Evolutionary conservation across 352 stramenopile species (phyloP), one percentile per base, ranked within the genome.

Genomic region (Pythium phragmiticola): DNA sequence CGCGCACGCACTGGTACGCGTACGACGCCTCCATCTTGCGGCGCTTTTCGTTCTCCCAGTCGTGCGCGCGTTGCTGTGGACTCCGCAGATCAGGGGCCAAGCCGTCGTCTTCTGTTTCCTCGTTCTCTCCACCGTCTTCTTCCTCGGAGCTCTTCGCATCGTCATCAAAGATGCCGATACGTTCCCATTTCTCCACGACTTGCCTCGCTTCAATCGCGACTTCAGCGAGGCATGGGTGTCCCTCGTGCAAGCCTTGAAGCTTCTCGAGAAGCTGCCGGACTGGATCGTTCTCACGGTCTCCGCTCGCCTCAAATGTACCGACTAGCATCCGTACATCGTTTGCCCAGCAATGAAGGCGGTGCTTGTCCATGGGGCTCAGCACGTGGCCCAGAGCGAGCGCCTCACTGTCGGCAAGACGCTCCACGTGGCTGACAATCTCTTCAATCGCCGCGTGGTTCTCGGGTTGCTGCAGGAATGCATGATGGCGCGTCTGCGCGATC

Each of bases 171-270:
- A 88, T 30, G 5, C 78, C 80, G 14, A 56, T 56, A 16, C 74
- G 73, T 23, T 87, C 77, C 82, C 82, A 91, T 11, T 63, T 63
- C 50, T 86, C 75, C 19, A 89, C 66, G 14, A 89, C 33, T 8
- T 71, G 41, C 9, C 80, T 68, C 4, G 73, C 78, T 17, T 89
- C 77, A 26, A 82, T 75, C 3, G 69, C 75, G 1, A 80, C 67
- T 37, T 89, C 80, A 0, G 77, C 77, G 1, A 91, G 71, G 52
- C 77, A 88, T 19, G 80, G 64, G 47, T 84, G 78, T 4, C 73
- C 71, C 14, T 89, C 78, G 36, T 87, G 78, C 0, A 91, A 66
- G 23, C 77, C 72, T 67, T 88, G 78, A 28, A 91, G 57, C 34
- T 75, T 66, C 45, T 84, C 77, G 2, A 91, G 39, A 0, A 87